Evolutionary conservation across 805 yeast species (phyloP).

Genomic region (Debaryomyces hansenii): DNA sequence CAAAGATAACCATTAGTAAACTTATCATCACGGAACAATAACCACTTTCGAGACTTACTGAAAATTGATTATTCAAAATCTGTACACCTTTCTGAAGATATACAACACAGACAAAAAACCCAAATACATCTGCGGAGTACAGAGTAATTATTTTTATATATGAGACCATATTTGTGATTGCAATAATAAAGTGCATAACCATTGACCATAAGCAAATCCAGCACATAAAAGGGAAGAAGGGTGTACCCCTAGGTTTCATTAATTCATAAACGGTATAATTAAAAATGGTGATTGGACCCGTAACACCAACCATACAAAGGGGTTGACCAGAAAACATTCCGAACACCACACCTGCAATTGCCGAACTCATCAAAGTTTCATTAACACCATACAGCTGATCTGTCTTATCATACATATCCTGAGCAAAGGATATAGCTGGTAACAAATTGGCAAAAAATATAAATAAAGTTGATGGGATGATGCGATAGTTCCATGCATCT

Average conservation of each 20-base stretch:
- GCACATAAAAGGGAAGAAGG: slow-evolving; percentile 88
- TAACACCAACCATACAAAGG: slow-evolving; percentile 91
- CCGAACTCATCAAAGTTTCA: slow-evolving; percentile 80
- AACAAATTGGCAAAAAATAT: slow-evolving; percentile 87
- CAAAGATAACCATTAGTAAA: slow-evolving; percentile 70
- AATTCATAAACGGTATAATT: slow-evolving; percentile 84
- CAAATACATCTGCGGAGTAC: slow-evolving; percentile 91
- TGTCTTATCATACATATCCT: slow-evolving; percentile 94
- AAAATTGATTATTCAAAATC: slow-evolving; percentile 71
- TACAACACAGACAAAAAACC: slow-evolving; percentile 85
- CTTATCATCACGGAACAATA: slow-evolving; percentile 77
- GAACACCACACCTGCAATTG: slow-evolving; percentile 86
- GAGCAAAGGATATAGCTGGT: slow-evolving; percentile 95
- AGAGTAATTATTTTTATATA: slow-evolving; percentile 70
- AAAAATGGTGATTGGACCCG: slow-evolving; percentile 93
- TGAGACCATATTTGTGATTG: slow-evolving; percentile 66
- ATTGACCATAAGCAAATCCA: slow-evolving; percentile 94
- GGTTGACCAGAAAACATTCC: slow-evolving; percentile 90
- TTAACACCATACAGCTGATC: slow-evolving; percentile 86
- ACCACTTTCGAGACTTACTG: slow-evolving; percentile 46
- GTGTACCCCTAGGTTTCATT: slow-evolving; percentile 51
- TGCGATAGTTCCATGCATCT: slow-evolving; percentile 84
- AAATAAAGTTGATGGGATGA: slow-evolving; percentile 77
- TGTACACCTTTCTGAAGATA: slow-evolving; percentile 91
- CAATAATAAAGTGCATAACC: slow-evolving; percentile 74